Base-by-base conservation (phyloP, 176 grass and related monocot genomes). In the Urochloa ruziziensis region DNA sequence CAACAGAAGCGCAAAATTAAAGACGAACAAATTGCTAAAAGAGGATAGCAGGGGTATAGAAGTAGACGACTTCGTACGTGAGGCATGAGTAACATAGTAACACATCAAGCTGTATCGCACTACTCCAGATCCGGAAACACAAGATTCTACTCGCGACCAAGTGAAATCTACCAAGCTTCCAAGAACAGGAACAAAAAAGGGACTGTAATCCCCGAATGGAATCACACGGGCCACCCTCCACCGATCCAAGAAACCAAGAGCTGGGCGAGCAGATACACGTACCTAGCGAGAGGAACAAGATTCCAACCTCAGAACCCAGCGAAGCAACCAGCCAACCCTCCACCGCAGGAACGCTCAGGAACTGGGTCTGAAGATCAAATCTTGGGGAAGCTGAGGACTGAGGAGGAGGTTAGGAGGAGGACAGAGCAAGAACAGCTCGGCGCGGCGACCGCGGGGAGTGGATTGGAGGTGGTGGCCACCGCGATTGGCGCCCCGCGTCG, bases 401-500 rank as follows among this genome's bases (percentile, higher is more conserved):
- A 78, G 68, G 12, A 24, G 25, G 18, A 59, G n/a, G 56, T 59
- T 59, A 27, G 56, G 56, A 59, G 67, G 39, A 67, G 24, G 67
- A 66, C 68, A 81, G 82, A 78, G 57, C 73, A 76, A 70, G 54
- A 75, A 70, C 71, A 80, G 65, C 71, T 81, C 76, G 44, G 54
- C 67, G 36, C 74, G 18, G 56, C 79, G 58, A 86, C 83, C 65
- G 79, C 79, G 83, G 71, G 51, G 57, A 77, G 83, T 86, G 83
- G 88, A 73, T 90, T 77, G 56, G 53, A 85, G 73, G 72, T 78
- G 75, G 85, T 66, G 81, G 69, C 57, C 63, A 83, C 80, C 80
- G 79, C 74, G 59, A 84, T 60, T 73, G 62, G 49, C 67, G 43
- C 53, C 68, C 2, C 40, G 44, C 15, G 27, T 35, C 57, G 73